These are phyloP conservation scores for Boletus subcaerulescens DNA, from an alignment of 768 basidiomycete species.

Conservation along the genomic window DNA sequence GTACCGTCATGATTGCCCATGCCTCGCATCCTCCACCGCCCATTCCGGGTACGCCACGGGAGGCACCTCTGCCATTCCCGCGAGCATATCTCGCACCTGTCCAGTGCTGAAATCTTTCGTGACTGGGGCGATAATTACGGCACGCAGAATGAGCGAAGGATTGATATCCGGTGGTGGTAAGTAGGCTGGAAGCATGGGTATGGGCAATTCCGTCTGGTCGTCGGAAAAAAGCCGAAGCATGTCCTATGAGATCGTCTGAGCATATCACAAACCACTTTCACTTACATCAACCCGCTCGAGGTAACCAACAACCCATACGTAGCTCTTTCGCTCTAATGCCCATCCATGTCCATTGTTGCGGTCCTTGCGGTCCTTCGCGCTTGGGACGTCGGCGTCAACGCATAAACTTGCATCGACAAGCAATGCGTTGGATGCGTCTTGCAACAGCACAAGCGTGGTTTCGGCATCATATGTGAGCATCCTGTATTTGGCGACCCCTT, in stretches of 20 bases:
- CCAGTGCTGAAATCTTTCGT: slow-evolving; percentile 43
- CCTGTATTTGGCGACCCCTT: slow-evolving; percentile 33
- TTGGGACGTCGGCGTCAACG: slow-evolving; percentile 34
- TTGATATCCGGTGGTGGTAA: slow-evolving; percentile 40
- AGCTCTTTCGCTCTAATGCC: slow-evolving; percentile 50
- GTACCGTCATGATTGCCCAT: background rate
- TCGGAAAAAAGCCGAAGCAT: slow-evolving; percentile 10
- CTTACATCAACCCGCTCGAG: slow-evolving; percentile 50
- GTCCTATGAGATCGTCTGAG: slow-evolving; percentile 13
- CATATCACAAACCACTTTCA: slow-evolving; percentile 10
- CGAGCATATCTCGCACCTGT: slow-evolving; percentile 24
- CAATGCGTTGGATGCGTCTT: slow-evolving; percentile 49
- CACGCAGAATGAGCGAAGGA: slow-evolving; percentile 48
- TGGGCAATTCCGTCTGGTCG: slow-evolving; percentile 37
- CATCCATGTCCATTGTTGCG: slow-evolving; percentile 33
- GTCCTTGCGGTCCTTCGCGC: slow-evolving; percentile 8
- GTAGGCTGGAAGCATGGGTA: slow-evolving; percentile 43
- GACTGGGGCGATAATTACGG: slow-evolving; percentile 46
- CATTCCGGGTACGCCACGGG: slow-evolving; percentile 23
- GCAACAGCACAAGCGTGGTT: slow-evolving; percentile 45
- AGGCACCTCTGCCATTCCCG: slow-evolving; percentile 16
- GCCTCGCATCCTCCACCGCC: background rate
- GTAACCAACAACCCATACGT: slow-evolving; percentile 56
- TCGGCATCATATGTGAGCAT: slow-evolving; percentile 54
- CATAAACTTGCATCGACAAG: slow-evolving; percentile 58